Conservation (phyloP, 768 basidiomycete species). For the Trametes elegans region DNA sequence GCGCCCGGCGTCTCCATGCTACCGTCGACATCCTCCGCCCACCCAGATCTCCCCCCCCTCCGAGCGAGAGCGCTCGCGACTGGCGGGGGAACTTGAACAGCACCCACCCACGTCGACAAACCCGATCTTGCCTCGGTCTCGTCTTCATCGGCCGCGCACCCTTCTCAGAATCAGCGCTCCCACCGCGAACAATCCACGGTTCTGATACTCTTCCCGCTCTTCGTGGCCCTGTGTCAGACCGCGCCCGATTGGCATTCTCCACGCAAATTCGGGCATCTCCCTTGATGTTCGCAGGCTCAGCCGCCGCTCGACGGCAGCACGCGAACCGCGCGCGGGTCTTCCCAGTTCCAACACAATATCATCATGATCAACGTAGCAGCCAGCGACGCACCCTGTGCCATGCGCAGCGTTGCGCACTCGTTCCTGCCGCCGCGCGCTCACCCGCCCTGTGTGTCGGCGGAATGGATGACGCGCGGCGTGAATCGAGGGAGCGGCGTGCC, state of each 20-base stretch:
- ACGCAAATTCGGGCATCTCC: background rate
- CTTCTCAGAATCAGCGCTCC: background rate
- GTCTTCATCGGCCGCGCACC: too few species aligned
- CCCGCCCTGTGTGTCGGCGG: background rate
- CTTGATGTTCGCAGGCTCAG: constrained; percentile 11
- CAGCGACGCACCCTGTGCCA: background rate
- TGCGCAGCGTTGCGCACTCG: background rate
- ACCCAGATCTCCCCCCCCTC: too few species aligned
- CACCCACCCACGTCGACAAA: background rate
- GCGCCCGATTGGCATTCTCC: constrained; percentile 2
- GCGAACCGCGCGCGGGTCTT: too few species aligned
- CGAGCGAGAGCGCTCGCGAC: too few species aligned
- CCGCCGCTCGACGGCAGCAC: too few species aligned
- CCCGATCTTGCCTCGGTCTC: background rate
- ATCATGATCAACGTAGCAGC: background rate
- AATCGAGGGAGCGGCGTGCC: background rate
- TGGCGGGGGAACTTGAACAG: background rate
- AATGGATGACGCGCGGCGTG: background rate
- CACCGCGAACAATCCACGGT: background rate
- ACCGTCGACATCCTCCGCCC: too few species aligned
- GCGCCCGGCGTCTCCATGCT: too few species aligned
- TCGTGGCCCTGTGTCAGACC: background rate
- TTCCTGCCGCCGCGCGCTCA: background rate
- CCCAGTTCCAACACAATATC: too few species aligned
- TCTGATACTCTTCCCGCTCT: background rate